Conservation (phyloP, 345 rosid genomes). For the Tarenaya hassleriana region DNA sequence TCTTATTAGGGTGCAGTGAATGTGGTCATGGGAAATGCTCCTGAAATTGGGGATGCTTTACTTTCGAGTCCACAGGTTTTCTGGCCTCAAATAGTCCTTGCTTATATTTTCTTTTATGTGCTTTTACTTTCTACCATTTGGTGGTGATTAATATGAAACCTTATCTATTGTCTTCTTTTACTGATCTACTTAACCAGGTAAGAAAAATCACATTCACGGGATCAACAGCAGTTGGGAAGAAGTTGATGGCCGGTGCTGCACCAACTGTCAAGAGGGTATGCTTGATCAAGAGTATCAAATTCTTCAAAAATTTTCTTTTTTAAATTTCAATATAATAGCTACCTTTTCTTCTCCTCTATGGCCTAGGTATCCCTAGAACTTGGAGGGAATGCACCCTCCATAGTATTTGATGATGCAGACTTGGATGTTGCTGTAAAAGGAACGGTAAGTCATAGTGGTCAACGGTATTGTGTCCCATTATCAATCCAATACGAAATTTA, state of each 20-base stretch:
- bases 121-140: not conserved
- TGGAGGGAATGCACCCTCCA: constrained; percentile 98
- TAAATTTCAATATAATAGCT: constrained; percentile 4
- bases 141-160: constrained; percentile 17
- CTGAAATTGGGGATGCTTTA: constrained; percentile 83
- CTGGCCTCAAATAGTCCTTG: constrained; percentile 9
- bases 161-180: constrained; percentile 17
- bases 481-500: constrained; percentile 10
- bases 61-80: constrained; percentile 72
- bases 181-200: constrained; percentile 51
- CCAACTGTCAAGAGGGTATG: constrained; percentile 83
- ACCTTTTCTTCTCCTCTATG: constrained; percentile 21
- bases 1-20: constrained; percentile 65
- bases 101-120: constrained; percentile 5
- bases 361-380: constrained; percentile 84
- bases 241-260: constrained; percentile 95
- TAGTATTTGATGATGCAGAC: constrained; percentile 92
- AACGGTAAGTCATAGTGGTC: constrained; percentile 50
- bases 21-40: constrained; percentile 83
- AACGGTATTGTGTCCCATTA: constrained; percentile 2
- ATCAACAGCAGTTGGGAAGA: constrained; percentile 96
- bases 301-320: not conserved
- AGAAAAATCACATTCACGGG: constrained; percentile 94
- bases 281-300: constrained; percentile 14
- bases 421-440: constrained; percentile 92